Evolutionary conservation across 768 basidiomycete species (phyloP).

Genomic region (Tephrocybe sp.): DNA sequence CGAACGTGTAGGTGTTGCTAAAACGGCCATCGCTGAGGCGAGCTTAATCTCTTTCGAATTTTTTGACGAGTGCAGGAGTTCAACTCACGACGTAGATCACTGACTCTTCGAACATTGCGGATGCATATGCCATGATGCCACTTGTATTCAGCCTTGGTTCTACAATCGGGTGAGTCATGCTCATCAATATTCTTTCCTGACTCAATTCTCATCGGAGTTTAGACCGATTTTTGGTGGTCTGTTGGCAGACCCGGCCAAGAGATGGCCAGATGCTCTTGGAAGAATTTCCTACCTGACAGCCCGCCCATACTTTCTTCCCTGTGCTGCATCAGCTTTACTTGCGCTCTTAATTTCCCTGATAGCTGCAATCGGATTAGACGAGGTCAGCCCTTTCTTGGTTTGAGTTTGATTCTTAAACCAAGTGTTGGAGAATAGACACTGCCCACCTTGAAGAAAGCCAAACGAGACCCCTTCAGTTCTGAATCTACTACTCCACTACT

Average conservation of each 20-base stretch:
- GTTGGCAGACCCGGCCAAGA: constrained; percentile 57
- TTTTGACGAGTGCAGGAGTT: neutral
- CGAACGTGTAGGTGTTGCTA: constrained; percentile 35
- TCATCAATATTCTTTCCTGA: neutral
- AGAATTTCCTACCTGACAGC: constrained; percentile 29
- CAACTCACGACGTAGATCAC: constrained; percentile 32
- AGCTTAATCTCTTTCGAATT: neutral
- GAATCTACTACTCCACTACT: constrained; percentile 10
- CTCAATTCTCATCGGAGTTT: neutral
- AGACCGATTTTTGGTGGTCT: constrained; percentile 70
- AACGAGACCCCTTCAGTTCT: neutral
- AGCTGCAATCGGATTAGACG: constrained; percentile 39
- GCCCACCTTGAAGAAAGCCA: too few species aligned
- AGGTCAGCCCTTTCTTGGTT: constrained; percentile 35
- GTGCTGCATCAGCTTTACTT: constrained; percentile 33
- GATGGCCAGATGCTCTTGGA: constrained; percentile 62
- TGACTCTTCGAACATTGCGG: constrained; percentile 32
- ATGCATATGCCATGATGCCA: constrained; percentile 28
- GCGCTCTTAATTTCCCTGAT: constrained; percentile 35
- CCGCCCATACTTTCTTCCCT: constrained; percentile 52
- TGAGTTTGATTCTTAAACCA: too few species aligned
- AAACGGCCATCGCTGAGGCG: constrained; percentile 48
- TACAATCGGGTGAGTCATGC: constrained; percentile 20
- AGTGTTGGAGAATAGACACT: too few species aligned
- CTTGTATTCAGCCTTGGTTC: constrained; percentile 28